Base-by-base conservation (phyloP, 2,329 filamentous ascomycete genomes). In the Aureobasidium vineae region DNA sequence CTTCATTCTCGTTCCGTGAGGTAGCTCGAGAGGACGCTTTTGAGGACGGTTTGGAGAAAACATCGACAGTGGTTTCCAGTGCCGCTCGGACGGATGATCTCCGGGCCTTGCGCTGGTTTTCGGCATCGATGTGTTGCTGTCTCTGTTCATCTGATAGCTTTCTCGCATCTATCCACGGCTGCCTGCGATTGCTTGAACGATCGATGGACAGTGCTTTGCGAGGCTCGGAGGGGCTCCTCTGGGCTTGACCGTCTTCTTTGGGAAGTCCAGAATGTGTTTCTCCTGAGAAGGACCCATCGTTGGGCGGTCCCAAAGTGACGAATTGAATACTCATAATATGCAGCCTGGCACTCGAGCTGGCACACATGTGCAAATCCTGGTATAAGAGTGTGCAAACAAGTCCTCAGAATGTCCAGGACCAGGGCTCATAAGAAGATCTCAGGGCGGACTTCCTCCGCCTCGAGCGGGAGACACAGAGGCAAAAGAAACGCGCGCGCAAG, bases 111-210 rank as follows among this genome's bases (percentile, higher is more conserved):
- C 61, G 61, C 13, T 53, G 47, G 16, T 45, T 33, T 38, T 64
- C 61, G 19, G 49, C 61, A 21, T 64, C 49, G 38, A 64, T 64
- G n/a, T 54, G 61, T 31, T 53, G 61, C 26, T 64, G 21, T 49
- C 26, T 54, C 23, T 64, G 47, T 28, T 64, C 61, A 19, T 64
- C 47, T 4, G 61, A 64, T n/a, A 64, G 26, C 49, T 54, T 64
- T 31, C 61, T 41, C 7, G 61, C 61, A 64, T 64, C 61, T 19
- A 64, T 64, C 61, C 47, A 54, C 5, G 61, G 61, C 38, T 64
- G 61, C 13, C 61, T 50, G n/a, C 49, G 61, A 10, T 45, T 64
- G 49, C 49, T 64, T 5, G 49, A 53, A 26, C 49, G 61, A 15
- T 50, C 41, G 19, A 40, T 64, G 3, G 61, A 64, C 19, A 40